A percentile compares a stretch with the other conserved stretches of the same genome.
Conservation (phyloP, 495 filamentous ascomycete species). For the Oidiodendron maius region DNA sequence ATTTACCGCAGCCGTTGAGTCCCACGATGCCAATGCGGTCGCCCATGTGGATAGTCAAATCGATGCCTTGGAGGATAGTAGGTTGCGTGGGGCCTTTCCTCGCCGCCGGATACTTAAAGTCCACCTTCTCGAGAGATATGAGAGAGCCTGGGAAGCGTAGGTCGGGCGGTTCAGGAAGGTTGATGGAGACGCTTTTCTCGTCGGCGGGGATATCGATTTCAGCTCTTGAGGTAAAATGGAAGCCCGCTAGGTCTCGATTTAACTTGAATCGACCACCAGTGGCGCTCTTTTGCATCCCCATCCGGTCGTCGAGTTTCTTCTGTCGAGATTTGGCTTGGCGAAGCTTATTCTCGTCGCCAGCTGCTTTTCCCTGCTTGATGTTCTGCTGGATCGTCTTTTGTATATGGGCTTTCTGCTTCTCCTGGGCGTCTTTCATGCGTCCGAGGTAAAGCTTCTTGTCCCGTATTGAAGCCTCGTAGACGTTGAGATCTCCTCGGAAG, state of each 20-base stretch:
- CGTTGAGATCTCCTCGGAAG: conserved; percentile 64
- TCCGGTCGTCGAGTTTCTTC: conserved; percentile 74
- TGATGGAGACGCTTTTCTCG: conserved; percentile 51
- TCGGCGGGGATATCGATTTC: conserved; percentile 68
- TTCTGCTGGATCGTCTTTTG: conserved; percentile 67
- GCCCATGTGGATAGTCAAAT: conserved; percentile 58
- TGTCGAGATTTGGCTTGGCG: conserved; percentile 71
- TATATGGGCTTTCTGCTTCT: conserved; percentile 69
- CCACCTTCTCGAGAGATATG: conserved; percentile 58
- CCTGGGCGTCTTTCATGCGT: conserved; percentile 75
- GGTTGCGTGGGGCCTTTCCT: conserved; percentile 23
- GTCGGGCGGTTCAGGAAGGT: conserved; percentile 54
- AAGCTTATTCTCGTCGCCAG: conserved; percentile 73
- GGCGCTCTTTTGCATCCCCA: conserved; percentile 66
- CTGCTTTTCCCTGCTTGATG: conserved; percentile 60
- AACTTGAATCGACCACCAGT: conserved; percentile 71
- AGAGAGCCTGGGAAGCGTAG: conserved; percentile 70
- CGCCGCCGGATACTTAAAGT: conserved; percentile 46
- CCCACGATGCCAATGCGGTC: conserved; percentile 69
- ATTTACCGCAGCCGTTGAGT: conserved; percentile 67
- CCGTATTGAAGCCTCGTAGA: conserved; percentile 61
- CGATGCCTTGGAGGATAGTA: conserved; percentile 46
- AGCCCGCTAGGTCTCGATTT: conserved; percentile 64
- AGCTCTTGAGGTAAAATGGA: conserved; percentile 43
- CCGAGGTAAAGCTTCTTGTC: conserved; percentile 58